Evolutionary conservation across 1,139 yeast species (phyloP).

Genomic region (Hyphopichia khmerensis): DNA sequence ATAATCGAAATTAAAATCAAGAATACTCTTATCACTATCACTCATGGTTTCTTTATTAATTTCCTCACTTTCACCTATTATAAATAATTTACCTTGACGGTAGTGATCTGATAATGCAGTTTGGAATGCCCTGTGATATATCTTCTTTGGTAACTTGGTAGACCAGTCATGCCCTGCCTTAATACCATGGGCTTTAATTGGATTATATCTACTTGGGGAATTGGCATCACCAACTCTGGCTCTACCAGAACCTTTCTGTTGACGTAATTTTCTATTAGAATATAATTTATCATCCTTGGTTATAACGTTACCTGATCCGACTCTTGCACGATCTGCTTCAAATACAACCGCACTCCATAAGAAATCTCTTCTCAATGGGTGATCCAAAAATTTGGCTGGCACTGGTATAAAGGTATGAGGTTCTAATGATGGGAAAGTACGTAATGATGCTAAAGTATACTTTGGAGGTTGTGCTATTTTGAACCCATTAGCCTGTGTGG

Average conservation of each 20-base stretch:
- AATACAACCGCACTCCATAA: slow-evolving; percentile 92
- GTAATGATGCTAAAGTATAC: slow-evolving; percentile 76
- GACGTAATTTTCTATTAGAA: slow-evolving; percentile 77
- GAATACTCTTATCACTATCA: slow-evolving; percentile 18
- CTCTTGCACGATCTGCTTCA: slow-evolving; percentile 88
- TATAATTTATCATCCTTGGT: slow-evolving; percentile 86
- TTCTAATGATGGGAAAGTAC: slow-evolving; percentile 86
- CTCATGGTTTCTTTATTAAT: slow-evolving; percentile 5
- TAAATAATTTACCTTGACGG: slow-evolving; percentile 65
- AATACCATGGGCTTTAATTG: slow-evolving; percentile 88
- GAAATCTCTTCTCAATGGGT: slow-evolving; percentile 83
- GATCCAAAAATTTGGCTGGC: slow-evolving; percentile 63
- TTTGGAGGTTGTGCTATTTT: slow-evolving; percentile 55
- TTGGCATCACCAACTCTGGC: slow-evolving; percentile 97
- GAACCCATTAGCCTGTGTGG: slow-evolving; percentile 28
- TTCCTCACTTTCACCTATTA: slow-evolving; percentile 57
- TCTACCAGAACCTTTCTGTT: slow-evolving; percentile 91
- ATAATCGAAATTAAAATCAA: slow-evolving; percentile 50
- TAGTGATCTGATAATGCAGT: slow-evolving; percentile 82
- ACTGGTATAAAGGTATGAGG: slow-evolving; percentile 78
- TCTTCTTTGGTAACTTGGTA: slow-evolving; percentile 73
- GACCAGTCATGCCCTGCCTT: slow-evolving; percentile 89
- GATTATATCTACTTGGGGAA: slow-evolving; percentile 88
- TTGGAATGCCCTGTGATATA: slow-evolving; percentile 73
- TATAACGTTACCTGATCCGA: slow-evolving; percentile 83